Conservation (phyloP, 768 basidiomycete species). For the Lentinula guzmanii region DNA sequence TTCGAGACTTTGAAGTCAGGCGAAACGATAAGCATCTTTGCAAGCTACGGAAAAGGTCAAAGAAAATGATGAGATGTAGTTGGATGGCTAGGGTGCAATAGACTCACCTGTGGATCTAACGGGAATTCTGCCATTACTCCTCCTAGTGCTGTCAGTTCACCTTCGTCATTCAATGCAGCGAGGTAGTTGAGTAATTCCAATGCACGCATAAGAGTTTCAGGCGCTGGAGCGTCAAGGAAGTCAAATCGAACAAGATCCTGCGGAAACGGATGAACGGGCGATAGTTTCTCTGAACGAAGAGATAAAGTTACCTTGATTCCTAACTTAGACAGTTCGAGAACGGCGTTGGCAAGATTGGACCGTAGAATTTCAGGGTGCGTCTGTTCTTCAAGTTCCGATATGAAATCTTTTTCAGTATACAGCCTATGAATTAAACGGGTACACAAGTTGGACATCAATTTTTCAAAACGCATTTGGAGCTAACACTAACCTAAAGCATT, state of each 20-base stretch:
- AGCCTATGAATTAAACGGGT: slow-evolving; percentile 31
- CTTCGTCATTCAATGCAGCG: slow-evolving; percentile 90
- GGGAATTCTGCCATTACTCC: slow-evolving; percentile 97
- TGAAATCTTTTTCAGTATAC: slow-evolving; percentile 97
- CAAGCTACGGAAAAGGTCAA: slow-evolving; percentile 40
- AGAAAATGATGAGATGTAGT: neutral
- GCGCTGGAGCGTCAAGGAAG: slow-evolving; percentile 90
- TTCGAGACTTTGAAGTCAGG: slow-evolving; percentile 96
- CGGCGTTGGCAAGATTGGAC: slow-evolving; percentile 89
- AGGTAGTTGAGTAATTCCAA: slow-evolving; percentile 91
- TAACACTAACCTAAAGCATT: slow-evolving; percentile 60
- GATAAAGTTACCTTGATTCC: slow-evolving; percentile 67
- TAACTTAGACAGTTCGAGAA: slow-evolving; percentile 89
- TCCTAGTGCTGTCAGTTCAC: slow-evolving; percentile 82
- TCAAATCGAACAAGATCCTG: slow-evolving; percentile 84
- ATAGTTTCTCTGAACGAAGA: neutral
- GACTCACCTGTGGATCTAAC: slow-evolving; percentile 85
- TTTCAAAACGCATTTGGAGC: neutral
- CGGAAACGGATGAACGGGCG: neutral
- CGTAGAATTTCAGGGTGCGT: slow-evolving; percentile 95
- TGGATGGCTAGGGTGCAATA: neutral
- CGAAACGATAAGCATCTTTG: slow-evolving; percentile 91
- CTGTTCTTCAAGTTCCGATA: slow-evolving; percentile 93
- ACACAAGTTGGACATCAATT: no score
- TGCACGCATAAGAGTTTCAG: slow-evolving; percentile 96